These are phyloP conservation scores for Pleurotus ostreatus DNA, from an alignment of 768 basidiomycete genomes.

Conservation along the genomic window DNA sequence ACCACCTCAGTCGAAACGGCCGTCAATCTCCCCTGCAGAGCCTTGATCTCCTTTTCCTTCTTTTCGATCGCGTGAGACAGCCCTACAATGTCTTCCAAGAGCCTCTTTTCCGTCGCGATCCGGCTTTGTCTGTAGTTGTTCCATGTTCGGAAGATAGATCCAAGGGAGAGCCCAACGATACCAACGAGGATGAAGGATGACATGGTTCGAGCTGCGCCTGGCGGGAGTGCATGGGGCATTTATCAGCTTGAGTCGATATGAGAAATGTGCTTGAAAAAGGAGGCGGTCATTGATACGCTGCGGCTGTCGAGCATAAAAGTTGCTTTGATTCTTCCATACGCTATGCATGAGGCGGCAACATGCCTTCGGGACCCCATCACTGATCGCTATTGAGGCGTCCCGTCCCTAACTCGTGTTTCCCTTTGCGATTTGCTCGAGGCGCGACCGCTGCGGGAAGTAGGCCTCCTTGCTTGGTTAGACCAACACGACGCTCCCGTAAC, in stretches of 20 bases:
- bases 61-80: slow-evolving; percentile 3
- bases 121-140: neutral
- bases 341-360: slow-evolving; percentile 9
- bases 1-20: slow-evolving; percentile 1
- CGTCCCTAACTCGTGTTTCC: slow-evolving; percentile 9
- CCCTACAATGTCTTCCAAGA: slow-evolving; percentile 3
- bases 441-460: slow-evolving; percentile 2
- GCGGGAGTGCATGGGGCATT: slow-evolving; percentile 6
- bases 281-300: neutral
- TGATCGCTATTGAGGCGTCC: slow-evolving; percentile 5
- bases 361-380: slow-evolving; percentile 2
- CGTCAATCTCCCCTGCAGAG: neutral
- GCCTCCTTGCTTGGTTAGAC: neutral
- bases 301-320: slow-evolving; percentile 1
- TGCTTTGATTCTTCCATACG: slow-evolving; percentile 4
- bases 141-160: slow-evolving; percentile 4
- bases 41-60: slow-evolving; percentile 6
- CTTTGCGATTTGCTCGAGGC: slow-evolving; percentile 6
- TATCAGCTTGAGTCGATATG: slow-evolving; percentile 4
- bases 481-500: neutral
- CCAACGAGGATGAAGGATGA: slow-evolving; percentile 4
- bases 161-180: slow-evolving; percentile 1
- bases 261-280: neutral
- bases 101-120: neutral
- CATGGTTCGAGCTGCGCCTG: slow-evolving; percentile 7